phyloP scores from a whole-genome alignment of 2,329 filamentous ascomycete genomes.

The Chrysoporthe deuterocubensis region DNA sequence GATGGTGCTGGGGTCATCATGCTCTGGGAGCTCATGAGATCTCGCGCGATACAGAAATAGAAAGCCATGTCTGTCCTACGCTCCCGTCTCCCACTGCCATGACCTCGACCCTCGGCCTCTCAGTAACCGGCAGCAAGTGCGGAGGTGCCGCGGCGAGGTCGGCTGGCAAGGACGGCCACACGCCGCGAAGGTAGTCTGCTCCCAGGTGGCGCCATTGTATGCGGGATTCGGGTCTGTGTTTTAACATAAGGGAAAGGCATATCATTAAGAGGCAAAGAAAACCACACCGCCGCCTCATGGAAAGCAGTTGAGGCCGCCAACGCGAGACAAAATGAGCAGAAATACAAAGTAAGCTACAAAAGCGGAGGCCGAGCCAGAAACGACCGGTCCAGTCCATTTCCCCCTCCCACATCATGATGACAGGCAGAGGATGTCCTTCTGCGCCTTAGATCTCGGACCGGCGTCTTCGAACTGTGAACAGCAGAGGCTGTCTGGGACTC shows the following conservation, averaged over 20 bases:
- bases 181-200: background rate
- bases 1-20: background rate
- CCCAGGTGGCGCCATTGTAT: background rate
- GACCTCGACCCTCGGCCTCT: no score
- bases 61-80: background rate
- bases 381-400: background rate
- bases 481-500: background rate
- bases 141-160: no score
- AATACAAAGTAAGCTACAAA: conserved; percentile 3
- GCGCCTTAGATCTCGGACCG: background rate
- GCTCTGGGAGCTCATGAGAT: conserved; percentile 3
- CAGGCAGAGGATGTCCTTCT: background rate
- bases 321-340: background rate
- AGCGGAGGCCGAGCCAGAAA: background rate
- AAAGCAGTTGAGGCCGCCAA: conserved; percentile 1
- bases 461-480: background rate
- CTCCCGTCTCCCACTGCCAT: background rate
- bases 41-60: conserved; percentile 3
- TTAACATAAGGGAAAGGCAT: conserved; percentile 1
- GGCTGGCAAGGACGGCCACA: background rate
- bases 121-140: no score
- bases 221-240: background rate
- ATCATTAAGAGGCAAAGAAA: background rate
- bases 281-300: background rate
- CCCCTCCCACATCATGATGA: background rate